These are phyloP conservation scores for Arctium lappa DNA, from an alignment of 129 eudicot genomes.

Conservation along the genomic window DNA sequence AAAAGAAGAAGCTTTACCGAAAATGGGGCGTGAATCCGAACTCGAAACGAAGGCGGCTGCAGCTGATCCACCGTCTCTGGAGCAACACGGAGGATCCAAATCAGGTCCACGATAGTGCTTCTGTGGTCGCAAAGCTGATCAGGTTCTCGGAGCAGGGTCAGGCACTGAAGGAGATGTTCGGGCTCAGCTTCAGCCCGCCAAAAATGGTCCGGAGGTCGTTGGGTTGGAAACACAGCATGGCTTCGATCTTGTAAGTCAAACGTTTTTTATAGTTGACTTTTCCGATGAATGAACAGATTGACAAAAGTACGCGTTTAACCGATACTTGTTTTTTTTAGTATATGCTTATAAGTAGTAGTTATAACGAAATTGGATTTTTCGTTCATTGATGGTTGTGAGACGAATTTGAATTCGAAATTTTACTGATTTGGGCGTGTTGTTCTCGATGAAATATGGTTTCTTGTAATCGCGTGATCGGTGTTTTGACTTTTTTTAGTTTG, in stretches of 20 bases:
- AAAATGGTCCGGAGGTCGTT: conserved; percentile 65
- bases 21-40: conserved; percentile 67
- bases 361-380: conserved; percentile 5
- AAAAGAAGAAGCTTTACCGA: conserved; percentile 61
- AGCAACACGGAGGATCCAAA: conserved; percentile 57
- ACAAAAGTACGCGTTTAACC: conserved; percentile 38
- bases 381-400: conserved; percentile 7
- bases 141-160: conserved; percentile 73
- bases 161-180: conserved; percentile 84
- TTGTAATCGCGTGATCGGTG: conserved; percentile 10
- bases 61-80: conserved; percentile 70
- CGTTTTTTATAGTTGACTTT: conserved; percentile 37
- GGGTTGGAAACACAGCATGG: conserved; percentile 72
- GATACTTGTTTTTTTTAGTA: conserved; percentile 24
- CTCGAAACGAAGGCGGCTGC: conserved; percentile 70
- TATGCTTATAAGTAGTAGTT: conserved; percentile 17
- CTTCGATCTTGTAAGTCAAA: conserved; percentile 53
- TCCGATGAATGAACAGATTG: conserved; percentile 32
- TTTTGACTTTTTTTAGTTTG: conserved; percentile 9
- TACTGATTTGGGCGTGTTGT: conserved; percentile 21
- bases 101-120: conserved; percentile 62
- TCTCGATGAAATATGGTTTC: conserved; percentile 8
- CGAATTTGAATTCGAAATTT: conserved; percentile 11
- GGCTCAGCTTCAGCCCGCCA: conserved; percentile 88
- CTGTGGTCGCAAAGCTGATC: conserved; percentile 70